A percentile compares a stretch with the other conserved stretches of the same genome.
Evolutionary conservation across 2,329 filamentous ascomycete genomes (phyloP).

Genomic region (Paecilomyces dactylethromorphus): DNA sequence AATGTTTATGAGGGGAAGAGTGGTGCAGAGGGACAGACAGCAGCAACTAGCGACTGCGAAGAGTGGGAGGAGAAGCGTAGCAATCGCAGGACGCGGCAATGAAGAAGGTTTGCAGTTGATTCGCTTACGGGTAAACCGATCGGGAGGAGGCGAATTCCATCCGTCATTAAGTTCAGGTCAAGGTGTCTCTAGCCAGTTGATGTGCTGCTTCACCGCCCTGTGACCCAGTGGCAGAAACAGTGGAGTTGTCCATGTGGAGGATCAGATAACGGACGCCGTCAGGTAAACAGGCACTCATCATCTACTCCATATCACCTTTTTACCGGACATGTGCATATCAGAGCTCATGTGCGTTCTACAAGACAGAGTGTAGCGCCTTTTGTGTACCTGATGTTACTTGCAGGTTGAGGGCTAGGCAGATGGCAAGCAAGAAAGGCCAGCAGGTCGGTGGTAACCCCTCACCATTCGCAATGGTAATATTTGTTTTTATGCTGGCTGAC

Average conservation of each 20-base stretch:
- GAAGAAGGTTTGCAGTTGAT: background rate
- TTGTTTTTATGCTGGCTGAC: conserved; percentile 4
- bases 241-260: background rate
- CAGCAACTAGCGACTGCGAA: background rate
- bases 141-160: background rate
- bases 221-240: background rate
- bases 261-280: background rate
- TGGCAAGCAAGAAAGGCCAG: conserved; percentile 50
- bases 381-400: background rate
- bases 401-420: conserved; percentile 13
- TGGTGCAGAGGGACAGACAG: background rate
- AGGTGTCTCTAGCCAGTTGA: background rate
- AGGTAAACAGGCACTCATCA: background rate
- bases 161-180: background rate
- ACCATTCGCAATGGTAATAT: background rate
- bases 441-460: conserved; percentile 51
- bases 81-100: too few species aligned
- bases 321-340: background rate
- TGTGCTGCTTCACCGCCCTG: background rate
- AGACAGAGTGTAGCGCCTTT: background rate
- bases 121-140: background rate
- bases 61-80: background rate
- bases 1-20: background rate
- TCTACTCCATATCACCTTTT: background rate
- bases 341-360: background rate